Evolutionary conservation across 2,329 filamentous ascomycete genomes (phyloP), one percentile per base, ranked within the genome.

Genomic region (Thelonectria olida): DNA sequence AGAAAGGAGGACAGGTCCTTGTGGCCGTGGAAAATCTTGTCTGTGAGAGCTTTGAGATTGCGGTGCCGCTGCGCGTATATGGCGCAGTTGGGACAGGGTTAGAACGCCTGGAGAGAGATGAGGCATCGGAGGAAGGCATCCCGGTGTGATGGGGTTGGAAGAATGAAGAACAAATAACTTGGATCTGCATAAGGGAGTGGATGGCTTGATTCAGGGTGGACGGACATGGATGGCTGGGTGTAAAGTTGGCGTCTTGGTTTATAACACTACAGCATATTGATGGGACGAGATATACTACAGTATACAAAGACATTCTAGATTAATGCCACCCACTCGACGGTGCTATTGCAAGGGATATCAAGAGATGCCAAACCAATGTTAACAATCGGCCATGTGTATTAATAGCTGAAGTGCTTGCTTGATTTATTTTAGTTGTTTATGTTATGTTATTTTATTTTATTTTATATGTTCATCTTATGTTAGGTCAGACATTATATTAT

Each of bases 21-120:
- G 92, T 93, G 15, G 92, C 92, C 0, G 87, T 90, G 51, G 92
- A 97, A 79, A 88, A 88, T 64, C 72, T 97, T 52, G 85, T 89
- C 8, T 95, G 92, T 70, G 93, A 97, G 80, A 96, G 92, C 70
- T 97, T 97, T 77, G 93, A 97, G 76, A 91, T 97, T 45, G 88
- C 89, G 31, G 92, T 97, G 45, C 93, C 93, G 23, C 80, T 97
- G 66, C 87, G 88, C 51, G 91, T 97, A 9, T 97, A 96, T 72
- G 88, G 88, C 39, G 85, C 86, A 17, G 82, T 86, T 34, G 84
- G 84, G 60, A 84, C 80, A 53, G 85, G 85, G 7, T 73, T 88
- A 59, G 86, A 88, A 73, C 80, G 80, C 62, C 71, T 86, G 54
- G 85, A 87, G 71, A 76, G 84, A 55, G 85, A 87, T 45, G 83